phyloP scores from a whole-genome alignment of 1,284 basidiomycete species.

The Rhodofomes roseus region DNA sequence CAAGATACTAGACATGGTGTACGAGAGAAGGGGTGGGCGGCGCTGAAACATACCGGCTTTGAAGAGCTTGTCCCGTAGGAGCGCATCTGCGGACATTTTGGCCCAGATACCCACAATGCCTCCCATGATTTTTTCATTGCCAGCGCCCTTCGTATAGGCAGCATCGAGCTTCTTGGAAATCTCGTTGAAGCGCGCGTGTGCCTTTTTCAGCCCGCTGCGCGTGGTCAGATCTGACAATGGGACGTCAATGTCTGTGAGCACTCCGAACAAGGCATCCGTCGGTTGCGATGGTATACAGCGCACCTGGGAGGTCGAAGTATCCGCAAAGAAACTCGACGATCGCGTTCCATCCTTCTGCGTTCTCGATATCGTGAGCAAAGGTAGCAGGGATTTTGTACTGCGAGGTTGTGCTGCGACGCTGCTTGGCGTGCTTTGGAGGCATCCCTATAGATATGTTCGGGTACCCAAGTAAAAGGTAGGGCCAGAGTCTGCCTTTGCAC shows the following conservation, averaged over 20 bases:
- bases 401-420: background rate
- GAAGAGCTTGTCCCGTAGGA: slow-evolving; percentile 54
- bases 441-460: too few relatives aligned
- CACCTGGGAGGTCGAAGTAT: slow-evolving; percentile 51
- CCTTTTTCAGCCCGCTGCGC: slow-evolving; percentile 56
- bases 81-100: slow-evolving; percentile 57
- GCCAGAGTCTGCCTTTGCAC: too few relatives aligned
- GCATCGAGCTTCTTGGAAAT: slow-evolving; percentile 46
- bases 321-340: slow-evolving; percentile 46
- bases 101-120: slow-evolving; percentile 59
- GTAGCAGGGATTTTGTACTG: slow-evolving; percentile 16
- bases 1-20: too few relatives aligned
- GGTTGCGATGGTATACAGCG: slow-evolving; percentile 7
- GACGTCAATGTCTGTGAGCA: too few relatives aligned
- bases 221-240: slow-evolving; percentile 44
- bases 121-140: slow-evolving; percentile 32
- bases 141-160: slow-evolving; percentile 19
- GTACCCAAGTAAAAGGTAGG: too few relatives aligned
- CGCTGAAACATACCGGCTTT: slow-evolving; percentile 39
- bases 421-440: background rate
- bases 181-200: slow-evolving; percentile 50
- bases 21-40: too few relatives aligned
- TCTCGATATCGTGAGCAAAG: slow-evolving; percentile 41
- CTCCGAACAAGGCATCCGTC: background rate
- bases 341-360: slow-evolving; percentile 45